These are phyloP conservation scores for Candida patagonica DNA, from an alignment of 805 yeast genomes.

Conservation along the genomic window DNA sequence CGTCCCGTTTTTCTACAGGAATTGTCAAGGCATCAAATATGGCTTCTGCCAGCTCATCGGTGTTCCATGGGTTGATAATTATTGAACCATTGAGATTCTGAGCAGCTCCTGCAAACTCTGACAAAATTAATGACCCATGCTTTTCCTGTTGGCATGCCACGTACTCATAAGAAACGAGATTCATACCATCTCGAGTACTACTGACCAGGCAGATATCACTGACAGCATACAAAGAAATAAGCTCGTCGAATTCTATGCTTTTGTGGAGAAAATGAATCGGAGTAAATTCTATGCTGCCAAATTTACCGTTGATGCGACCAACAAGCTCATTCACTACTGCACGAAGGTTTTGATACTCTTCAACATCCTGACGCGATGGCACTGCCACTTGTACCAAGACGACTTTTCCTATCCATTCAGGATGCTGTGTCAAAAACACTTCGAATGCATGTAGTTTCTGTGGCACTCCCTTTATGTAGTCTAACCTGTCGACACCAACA, in stretches of 20 bases:
- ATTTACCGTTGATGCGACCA: slow-evolving; percentile 91
- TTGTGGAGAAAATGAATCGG: slow-evolving; percentile 97
- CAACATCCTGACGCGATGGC: slow-evolving; percentile 96
- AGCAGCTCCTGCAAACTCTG: slow-evolving; percentile 99
- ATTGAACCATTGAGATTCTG: slow-evolving; percentile 92
- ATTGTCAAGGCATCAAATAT: slow-evolving; percentile 79
- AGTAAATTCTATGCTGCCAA: slow-evolving; percentile 94
- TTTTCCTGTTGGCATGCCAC: slow-evolving; percentile 87
- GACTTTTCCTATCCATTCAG: slow-evolving; percentile 97
- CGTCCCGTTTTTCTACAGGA: slow-evolving; percentile 67
- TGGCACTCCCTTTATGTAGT: slow-evolving; percentile 96
- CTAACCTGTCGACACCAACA: slow-evolving; percentile 94
- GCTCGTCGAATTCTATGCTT: slow-evolving; percentile 81
- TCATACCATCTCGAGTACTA: slow-evolving; percentile 98
- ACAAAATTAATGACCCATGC: slow-evolving; percentile 77
- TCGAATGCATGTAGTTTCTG: slow-evolving; percentile 96
- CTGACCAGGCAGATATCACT: slow-evolving; percentile 89
- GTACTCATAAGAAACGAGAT: slow-evolving; percentile 90
- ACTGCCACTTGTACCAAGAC: slow-evolving; percentile 94
- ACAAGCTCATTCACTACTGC: slow-evolving; percentile 94
- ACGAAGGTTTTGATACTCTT: slow-evolving; percentile 88
- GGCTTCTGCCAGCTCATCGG: slow-evolving; percentile 83
- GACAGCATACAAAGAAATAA: slow-evolving; percentile 75
- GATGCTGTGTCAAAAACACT: slow-evolving; percentile 82
- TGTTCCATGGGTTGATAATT: slow-evolving; percentile 97